These are phyloP conservation scores for Dioscorea dumetorum DNA, from an alignment of 106 monocot genomes.

Conservation along the genomic window DNA sequence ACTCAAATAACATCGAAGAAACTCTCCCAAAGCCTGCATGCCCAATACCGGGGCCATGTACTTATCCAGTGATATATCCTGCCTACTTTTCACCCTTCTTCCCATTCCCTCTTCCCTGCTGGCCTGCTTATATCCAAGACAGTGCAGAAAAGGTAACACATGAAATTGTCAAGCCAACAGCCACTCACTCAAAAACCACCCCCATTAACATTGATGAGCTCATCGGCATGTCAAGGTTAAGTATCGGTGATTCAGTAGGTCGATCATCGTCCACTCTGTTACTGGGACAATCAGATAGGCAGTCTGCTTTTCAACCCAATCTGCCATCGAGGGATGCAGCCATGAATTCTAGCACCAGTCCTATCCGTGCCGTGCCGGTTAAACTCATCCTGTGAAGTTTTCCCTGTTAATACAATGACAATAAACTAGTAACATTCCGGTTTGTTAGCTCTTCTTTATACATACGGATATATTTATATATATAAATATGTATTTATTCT, in stretches of 20 bases:
- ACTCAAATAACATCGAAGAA: slow-evolving; percentile 29
- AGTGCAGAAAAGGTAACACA: too few species aligned
- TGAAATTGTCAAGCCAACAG: too few species aligned
- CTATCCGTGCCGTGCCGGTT: slow-evolving; percentile 11
- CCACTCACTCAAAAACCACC: slow-evolving; percentile 18
- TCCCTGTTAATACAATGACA: too few species aligned
- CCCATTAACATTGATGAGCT: too few species aligned
- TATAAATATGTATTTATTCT: too few species aligned
- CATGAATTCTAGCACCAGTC: slow-evolving; percentile 15
- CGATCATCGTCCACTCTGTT: background rate
- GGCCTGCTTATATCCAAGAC: slow-evolving; percentile 7
- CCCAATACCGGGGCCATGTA: background rate
- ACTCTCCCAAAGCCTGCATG: background rate
- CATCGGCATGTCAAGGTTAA: too few species aligned
- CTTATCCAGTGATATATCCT: slow-evolving; percentile 29
- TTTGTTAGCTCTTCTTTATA: background rate
- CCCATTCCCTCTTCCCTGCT: slow-evolving; percentile 18
- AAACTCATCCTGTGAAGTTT: too few species aligned
- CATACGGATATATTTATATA: too few species aligned
- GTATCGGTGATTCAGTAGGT: too few species aligned
- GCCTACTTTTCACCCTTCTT: slow-evolving; percentile 39
- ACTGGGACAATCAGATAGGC: slow-evolving; percentile 24
- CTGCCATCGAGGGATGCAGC: slow-evolving; percentile 2
- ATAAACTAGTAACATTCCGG: too few species aligned
- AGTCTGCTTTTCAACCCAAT: slow-evolving; percentile 48